Evolutionary conservation across 2,329 filamentous ascomycete genomes (phyloP).

Genomic region (Cercospora sojina): DNA sequence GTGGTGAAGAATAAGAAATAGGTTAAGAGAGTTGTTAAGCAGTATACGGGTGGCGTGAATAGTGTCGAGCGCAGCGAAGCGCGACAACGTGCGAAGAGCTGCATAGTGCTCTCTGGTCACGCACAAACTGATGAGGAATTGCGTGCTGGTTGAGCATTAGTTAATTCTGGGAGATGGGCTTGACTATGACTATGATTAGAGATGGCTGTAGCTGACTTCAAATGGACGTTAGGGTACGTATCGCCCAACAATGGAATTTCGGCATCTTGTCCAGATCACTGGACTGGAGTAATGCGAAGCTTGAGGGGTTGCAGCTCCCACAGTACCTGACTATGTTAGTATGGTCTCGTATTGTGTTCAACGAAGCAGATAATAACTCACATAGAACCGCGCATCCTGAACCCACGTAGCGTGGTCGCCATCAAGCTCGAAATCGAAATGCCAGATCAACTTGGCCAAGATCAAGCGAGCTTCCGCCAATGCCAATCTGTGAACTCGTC

Average conservation of each 20-base stretch:
- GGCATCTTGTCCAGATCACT: background rate
- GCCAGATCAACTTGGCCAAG: slow-evolving; percentile 27
- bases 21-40: background rate
- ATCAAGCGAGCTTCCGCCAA: slow-evolving; percentile 27
- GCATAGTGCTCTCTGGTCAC: background rate
- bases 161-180: background rate
- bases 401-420: slow-evolving; percentile 28
- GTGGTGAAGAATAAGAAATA: background rate
- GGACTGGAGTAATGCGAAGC: slow-evolving; percentile 20
- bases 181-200: background rate
- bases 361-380: slow-evolving; percentile 2
- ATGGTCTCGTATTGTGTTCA: background rate
- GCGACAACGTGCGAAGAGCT: background rate
- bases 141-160: background rate
- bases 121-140: background rate
- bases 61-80: background rate
- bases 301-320: slow-evolving; percentile 26
- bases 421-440: slow-evolving; percentile 29
- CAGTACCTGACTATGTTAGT: slow-evolving; percentile 15
- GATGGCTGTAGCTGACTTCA: background rate
- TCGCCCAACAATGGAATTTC: background rate
- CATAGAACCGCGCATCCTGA: slow-evolving; percentile 28
- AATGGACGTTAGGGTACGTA: background rate
- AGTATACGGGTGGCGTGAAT: background rate
- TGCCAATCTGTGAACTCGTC: slow-evolving; percentile 13